Base-by-base conservation (phyloP, 768 basidiomycete species). In the Phlebiopsis flavidoalba region DNA sequence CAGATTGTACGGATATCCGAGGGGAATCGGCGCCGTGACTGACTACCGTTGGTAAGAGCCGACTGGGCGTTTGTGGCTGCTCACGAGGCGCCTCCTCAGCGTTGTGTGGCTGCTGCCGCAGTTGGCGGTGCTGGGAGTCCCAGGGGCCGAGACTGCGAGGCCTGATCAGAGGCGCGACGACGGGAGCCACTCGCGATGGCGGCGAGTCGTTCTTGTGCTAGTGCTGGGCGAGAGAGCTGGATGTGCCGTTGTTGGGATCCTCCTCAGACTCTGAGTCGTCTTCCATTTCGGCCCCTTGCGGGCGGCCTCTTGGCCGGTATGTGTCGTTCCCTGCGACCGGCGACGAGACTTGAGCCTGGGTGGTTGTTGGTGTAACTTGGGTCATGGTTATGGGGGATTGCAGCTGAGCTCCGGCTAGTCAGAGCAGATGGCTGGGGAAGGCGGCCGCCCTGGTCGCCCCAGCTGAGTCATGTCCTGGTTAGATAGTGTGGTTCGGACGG, bases 1-100 rank as follows among this genome's bases (percentile, higher is more conserved):
- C 24, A 93, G 80, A 66, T 90, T 89, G 73, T 91, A 90, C 6
- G 89, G 87, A 70, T 82, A 74, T 5, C 78, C 79, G 2, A 89
- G 71, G 4, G 58, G 58, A 36, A 58, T 58, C 1, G 89, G 84
- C 7, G 79, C 73, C 33, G 52, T 36, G 1, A 79, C 74, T 36
- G 1, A 79, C 74, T 8, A 69, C 67, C 31, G 70, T n/a, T 69
- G n/a, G 67, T 81, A 8, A 74, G 62, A 46, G 61, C 59, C 0
- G 70, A 62, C 58, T 66, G 65, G n/a, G 61, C 67, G 59, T 11
- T n/a, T 71, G 59, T 31, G 67, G 71, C 35, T 40, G 57, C 46
- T 40, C 49, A 45, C 67, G 72, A 22, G 48, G 53, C 50, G 52
- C 33, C n/a, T 46, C 45, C 8, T 24, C 8, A 24, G 22, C 21